phyloP scores from a whole-genome alignment of 2,329 filamentous ascomycete species.

The Coniochaeta prunicola region DNA sequence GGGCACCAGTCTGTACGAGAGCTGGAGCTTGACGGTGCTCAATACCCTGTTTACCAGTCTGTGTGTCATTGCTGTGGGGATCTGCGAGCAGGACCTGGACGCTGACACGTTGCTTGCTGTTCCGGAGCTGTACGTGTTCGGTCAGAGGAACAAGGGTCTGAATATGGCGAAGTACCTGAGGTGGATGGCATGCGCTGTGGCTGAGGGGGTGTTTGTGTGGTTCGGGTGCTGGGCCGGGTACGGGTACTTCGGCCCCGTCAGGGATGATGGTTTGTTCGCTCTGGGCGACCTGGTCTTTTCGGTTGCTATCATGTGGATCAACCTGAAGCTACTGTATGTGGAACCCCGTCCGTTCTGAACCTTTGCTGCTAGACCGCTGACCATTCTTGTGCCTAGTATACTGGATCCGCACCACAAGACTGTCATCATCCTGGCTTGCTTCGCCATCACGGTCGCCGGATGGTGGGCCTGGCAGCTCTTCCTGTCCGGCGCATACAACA shows the following conservation, averaged over 20 bases:
- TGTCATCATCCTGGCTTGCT: slow-evolving; percentile 49
- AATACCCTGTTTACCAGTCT: slow-evolving; percentile 92
- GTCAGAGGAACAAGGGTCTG: slow-evolving; percentile 65
- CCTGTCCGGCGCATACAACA: slow-evolving; percentile 55
- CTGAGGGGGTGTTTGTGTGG: slow-evolving; percentile 65
- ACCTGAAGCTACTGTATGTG: slow-evolving; percentile 66
- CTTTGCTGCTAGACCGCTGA: not conserved
- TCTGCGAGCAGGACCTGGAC: slow-evolving; percentile 84
- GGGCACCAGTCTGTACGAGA: slow-evolving; percentile 85
- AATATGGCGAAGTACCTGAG: slow-evolving; percentile 65
- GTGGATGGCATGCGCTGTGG: slow-evolving; percentile 71
- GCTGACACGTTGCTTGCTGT: slow-evolving; percentile 85
- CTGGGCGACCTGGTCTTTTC: slow-evolving; percentile 68
- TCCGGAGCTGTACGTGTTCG: slow-evolving; percentile 81
- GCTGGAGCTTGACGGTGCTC: slow-evolving; percentile 80
- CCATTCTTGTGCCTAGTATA: slow-evolving; percentile 33
- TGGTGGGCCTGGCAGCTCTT: slow-evolving; percentile 73
- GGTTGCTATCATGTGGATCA: slow-evolving; percentile 64
- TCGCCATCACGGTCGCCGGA: slow-evolving; percentile 53
- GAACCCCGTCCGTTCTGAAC: not conserved
- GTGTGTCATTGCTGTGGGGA: slow-evolving; percentile 79
- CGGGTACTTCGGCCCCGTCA: slow-evolving; percentile 36
- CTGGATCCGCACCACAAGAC: slow-evolving; percentile 75
- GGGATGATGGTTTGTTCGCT: slow-evolving; percentile 65
- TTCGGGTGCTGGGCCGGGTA: slow-evolving; percentile 53